These are phyloP conservation scores for Geranomyces variabilis DNA, from an alignment of 192 early-diverging fungal genomes.

Conservation along the genomic window DNA sequence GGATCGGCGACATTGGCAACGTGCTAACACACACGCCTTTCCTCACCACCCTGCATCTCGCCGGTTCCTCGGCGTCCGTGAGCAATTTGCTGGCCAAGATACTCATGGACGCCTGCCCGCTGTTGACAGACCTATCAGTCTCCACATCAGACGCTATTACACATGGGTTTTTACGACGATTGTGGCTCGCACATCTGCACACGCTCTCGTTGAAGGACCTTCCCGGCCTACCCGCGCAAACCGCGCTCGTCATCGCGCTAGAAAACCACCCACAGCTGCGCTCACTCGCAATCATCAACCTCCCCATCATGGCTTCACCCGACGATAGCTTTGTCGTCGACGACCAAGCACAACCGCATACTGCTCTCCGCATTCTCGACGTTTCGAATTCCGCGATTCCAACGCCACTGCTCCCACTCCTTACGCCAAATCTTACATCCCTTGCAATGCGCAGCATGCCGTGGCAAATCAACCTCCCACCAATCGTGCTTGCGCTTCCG, in stretches of 20 bases:
- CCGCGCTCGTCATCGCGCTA: background rate
- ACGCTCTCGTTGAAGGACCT: background rate
- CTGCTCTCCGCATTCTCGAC: background rate
- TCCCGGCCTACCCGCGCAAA: background rate
- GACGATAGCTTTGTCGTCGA: background rate
- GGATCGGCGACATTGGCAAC: constrained; percentile 5
- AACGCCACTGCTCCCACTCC: background rate
- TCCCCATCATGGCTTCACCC: background rate
- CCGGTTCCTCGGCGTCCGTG: background rate
- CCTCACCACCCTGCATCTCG: background rate
- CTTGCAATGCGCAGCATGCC: background rate
- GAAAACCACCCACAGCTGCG: background rate
- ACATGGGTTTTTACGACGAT: background rate
- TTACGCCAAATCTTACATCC: background rate
- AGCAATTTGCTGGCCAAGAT: constrained; percentile 2
- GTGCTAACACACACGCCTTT: background rate
- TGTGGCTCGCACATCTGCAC: background rate
- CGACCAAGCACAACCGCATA: background rate
- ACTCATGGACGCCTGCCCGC: constrained; percentile 2
- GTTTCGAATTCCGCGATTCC: background rate
- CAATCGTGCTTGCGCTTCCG: background rate
- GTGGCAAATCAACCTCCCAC: constrained; percentile 2
- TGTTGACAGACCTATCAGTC: constrained; percentile 2
- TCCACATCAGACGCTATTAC: background rate
- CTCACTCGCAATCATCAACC: background rate